Evolutionary conservation across 2,329 filamentous ascomycete genomes (phyloP), one percentile per base, ranked within the genome.

Genomic region (Fusarium coffeatum): DNA sequence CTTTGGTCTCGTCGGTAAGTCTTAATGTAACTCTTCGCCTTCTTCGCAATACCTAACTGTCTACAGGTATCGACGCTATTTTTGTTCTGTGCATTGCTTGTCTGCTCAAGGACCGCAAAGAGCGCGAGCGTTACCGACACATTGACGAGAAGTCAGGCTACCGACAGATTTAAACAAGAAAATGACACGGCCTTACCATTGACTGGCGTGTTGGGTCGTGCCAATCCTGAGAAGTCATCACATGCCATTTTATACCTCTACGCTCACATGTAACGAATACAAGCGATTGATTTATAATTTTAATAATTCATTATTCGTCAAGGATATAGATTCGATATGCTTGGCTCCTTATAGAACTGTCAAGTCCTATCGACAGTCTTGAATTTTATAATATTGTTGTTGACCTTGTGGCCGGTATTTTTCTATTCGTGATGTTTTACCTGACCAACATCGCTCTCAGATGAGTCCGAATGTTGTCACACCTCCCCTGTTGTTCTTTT

Each of bases 41-140:
- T 8, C 8, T 30, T 25, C 20, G 18, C 22, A n/a, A 30, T 43
- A 34, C 18, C 62, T 71, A 56, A 70, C 45, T 10, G 5, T 25
- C 15, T 25, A 11, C 22, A 87, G 86, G 85, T 59, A 78, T 93
- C 69, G 89, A 94, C 76, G 86, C 86, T 43, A 76, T 93, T 54
- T 83, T 95, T 50, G 82, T 95, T 71, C 82, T 95, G 59, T 87
- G 88, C 71, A 89, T 91, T 15, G 90, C 91, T 30, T 93, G 93
- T 80, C 84, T 96, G 46, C 84, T 93, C 74, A 94, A 94, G 85
- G 90, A 93, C 74, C 89, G 92, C 76, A 92, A 91, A 81, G 93
- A 96, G 83, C 88, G 89, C 75, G 89, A 92, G 80, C 86, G 93
- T 64, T 96, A 93, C 82, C 88, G 89, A 63, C 86, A 92, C 76